phyloP scores from a whole-genome alignment of 805 yeast species.

The Candida dendrica region DNA sequence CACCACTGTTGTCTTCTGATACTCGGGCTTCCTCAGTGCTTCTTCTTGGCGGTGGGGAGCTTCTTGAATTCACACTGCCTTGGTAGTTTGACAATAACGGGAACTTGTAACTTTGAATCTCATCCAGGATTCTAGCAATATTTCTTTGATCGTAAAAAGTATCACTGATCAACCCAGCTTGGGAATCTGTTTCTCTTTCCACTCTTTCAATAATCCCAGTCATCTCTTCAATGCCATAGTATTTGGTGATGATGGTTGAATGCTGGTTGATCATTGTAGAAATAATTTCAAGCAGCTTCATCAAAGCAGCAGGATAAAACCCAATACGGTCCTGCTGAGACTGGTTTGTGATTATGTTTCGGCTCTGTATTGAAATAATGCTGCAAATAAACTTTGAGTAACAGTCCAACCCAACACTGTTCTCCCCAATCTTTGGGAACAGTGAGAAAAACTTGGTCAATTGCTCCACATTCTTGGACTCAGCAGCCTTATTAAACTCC shows the following conservation, averaged over 20 bases:
- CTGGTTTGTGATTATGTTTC: conserved; percentile 48
- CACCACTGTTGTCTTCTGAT: conserved; percentile 25
- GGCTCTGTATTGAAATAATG: conserved; percentile 72
- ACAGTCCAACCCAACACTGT: conserved; percentile 63
- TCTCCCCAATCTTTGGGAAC: conserved; percentile 79
- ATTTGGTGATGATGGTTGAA: conserved; percentile 64
- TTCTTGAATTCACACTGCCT: conserved; percentile 5
- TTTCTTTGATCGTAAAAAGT: conserved; percentile 73
- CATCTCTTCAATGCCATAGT: conserved; percentile 63
- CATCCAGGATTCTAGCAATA: conserved; percentile 47
- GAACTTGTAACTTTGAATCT: conserved; percentile 47
- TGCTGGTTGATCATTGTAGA: conserved; percentile 84
- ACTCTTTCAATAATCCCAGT: conserved; percentile 61
- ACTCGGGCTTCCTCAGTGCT: conserved; percentile 23
- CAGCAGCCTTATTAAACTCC: conserved; percentile 69
- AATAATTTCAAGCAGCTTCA: conserved; percentile 73
- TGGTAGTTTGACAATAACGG: conserved; percentile 25
- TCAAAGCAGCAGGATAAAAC: conserved; percentile 51
- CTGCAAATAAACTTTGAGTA: conserved; percentile 84
- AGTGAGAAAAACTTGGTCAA: conserved; percentile 76
- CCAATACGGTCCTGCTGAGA: conserved; percentile 36
- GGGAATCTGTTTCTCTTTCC: conserved; percentile 88
- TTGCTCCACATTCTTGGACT: conserved; percentile 52
- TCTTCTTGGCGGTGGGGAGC: conserved; percentile 13
- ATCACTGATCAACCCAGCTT: conserved; percentile 81